Base-by-base conservation (phyloP, 164 flowering plant genomes). In the Amborella trichopoda region DNA sequence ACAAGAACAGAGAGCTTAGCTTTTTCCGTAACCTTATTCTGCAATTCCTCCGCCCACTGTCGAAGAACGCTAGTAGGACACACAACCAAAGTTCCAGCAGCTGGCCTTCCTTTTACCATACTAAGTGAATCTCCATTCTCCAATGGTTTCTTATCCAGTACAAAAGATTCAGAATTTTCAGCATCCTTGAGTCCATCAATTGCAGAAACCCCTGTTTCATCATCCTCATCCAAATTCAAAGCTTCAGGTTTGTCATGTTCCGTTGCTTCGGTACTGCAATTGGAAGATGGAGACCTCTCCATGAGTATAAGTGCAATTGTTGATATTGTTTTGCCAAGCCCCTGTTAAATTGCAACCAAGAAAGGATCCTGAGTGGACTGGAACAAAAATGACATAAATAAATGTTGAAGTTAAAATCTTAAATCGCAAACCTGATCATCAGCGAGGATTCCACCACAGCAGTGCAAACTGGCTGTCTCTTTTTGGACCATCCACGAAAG, bases 41-140 rank as follows among this genome's bases (percentile, higher is more conserved):
- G 76, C 69, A 88, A 66, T 52, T 88, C 97, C 1, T 84, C 94
- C 42, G 75, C 79, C 97, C 97, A 88, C 52, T 88, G 97, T 14
- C 90, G 70, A 23, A 86, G 70, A n/a, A 86, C 96, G 74, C 97
- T 88, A 1, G 97, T 88, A 11, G 97, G 97, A 56, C 97, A 88
- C 45, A 88, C 97, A 67, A 88, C 58, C 46, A 88, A 76, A 26
- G 97, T 88, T 50, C 97, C 97, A 51, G 80, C 94, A 59, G 97
- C 70, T 37, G 89, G 93, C 67, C 95, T 77, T 25, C 80, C 88
- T 60, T 64, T 76, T 26, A 56, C 44, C 46, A 46, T 68, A 16
- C 34, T 44, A 52, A 34, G 51, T 44, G 58, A 46, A 26, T 61
- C 58, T 6, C 33, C 28, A 28, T 41, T 37, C 17, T 36, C 56